These are phyloP conservation scores for Obba rivulosa DNA, from an alignment of 768 basidiomycete species.

Conservation along the genomic window DNA sequence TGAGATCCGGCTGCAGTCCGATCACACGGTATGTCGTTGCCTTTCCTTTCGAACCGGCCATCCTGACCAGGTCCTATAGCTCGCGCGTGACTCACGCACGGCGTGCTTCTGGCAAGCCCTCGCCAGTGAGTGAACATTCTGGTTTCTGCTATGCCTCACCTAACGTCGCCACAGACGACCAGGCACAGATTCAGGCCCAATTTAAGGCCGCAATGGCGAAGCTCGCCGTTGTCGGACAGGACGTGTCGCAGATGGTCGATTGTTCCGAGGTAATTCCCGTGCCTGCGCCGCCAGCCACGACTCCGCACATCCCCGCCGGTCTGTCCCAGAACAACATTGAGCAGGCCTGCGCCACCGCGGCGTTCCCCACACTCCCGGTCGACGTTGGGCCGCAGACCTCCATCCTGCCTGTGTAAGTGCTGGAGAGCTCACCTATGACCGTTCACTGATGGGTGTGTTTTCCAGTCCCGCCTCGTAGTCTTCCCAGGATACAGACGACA, in stretches of 20 bases:
- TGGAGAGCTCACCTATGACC: too few relatives aligned
- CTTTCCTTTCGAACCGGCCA: neutral
- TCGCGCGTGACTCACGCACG: constrained; percentile 25
- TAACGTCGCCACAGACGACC: constrained; percentile 6
- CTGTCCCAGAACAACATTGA: constrained; percentile 2
- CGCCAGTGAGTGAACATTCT: constrained; percentile 5
- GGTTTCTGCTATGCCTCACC: neutral
- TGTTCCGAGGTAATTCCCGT: constrained; percentile 21
- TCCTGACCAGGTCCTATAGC: neutral
- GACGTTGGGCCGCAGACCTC: constrained; percentile 5
- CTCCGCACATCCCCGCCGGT: constrained; percentile 7
- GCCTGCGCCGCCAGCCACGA: constrained; percentile 2
- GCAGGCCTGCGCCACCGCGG: neutral
- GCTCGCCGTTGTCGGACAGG: constrained; percentile 18
- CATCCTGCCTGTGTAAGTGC: constrained; percentile 5
- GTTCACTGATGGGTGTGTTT: too few relatives aligned
- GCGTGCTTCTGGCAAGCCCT: constrained; percentile 26
- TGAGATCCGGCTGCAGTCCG: constrained; percentile 25
- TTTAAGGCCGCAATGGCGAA: constrained; percentile 21
- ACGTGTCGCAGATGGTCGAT: constrained; percentile 13
- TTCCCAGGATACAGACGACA: too few relatives aligned
- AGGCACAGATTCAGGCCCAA: constrained; percentile 11
- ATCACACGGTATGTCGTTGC: constrained; percentile 8
- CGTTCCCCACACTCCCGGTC: constrained; percentile 5
- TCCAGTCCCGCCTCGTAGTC: too few relatives aligned